phyloP scores from a whole-genome alignment of 2,329 filamentous ascomycete genomes.

The Aaosphaeria arxii region DNA sequence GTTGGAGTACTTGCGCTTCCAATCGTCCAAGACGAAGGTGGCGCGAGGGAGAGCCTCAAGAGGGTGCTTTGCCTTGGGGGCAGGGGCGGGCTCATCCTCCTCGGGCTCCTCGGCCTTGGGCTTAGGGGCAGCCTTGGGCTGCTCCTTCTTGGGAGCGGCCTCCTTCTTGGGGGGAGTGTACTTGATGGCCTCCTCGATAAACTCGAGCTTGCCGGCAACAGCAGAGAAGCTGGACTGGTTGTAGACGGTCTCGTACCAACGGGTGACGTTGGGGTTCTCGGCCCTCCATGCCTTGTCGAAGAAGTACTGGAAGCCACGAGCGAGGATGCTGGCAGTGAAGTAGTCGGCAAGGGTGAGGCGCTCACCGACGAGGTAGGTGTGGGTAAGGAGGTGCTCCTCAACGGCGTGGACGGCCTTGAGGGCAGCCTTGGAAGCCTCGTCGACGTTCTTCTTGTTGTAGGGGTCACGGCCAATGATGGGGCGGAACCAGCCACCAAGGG shows the following conservation, averaged over 20 bases:
- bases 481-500: conserved; percentile 76
- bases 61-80: conserved; percentile 95
- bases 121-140: conserved; percentile 55
- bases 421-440: conserved; percentile 70
- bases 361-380: conserved; percentile 98
- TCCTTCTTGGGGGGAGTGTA: conserved; percentile 72
- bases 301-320: conserved; percentile 89
- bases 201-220: conserved; percentile 70
- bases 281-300: conserved; percentile 87
- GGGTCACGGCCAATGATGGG: conserved; percentile 76
- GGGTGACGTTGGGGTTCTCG: conserved; percentile 78
- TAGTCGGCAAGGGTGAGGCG: conserved; percentile 95
- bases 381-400: conserved; percentile 83
- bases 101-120: conserved; percentile 57
- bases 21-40: conserved; percentile 85
- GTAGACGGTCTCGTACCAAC: conserved; percentile 93
- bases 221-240: conserved; percentile 89
- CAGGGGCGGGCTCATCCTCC: conserved; percentile 57
- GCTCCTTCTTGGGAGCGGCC: conserved; percentile 63
- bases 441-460: conserved; percentile 98
- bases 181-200: conserved; percentile 79
- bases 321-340: conserved; percentile 74
- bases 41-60: conserved; percentile 79
- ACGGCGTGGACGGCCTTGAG: conserved; percentile 68
- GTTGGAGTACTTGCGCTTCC: conserved; percentile 99